Evolutionary conservation across 2,329 filamentous ascomycete species (phyloP), one percentile per base, ranked within the genome.

Genomic region (Pyrenophora teres): DNA sequence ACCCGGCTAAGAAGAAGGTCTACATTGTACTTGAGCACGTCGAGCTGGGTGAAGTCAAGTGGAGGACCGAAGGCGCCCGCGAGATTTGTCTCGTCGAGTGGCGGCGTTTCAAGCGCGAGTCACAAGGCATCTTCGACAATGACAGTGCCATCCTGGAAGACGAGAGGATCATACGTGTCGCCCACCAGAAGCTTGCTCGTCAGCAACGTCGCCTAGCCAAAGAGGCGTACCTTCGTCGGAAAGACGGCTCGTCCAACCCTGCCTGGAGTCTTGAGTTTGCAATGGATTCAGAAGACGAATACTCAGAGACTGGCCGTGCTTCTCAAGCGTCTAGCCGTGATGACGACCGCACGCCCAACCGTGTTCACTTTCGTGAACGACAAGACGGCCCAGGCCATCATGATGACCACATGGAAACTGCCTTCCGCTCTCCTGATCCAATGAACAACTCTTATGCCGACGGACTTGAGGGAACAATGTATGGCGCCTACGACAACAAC

Each of bases 21-120:
- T 99, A 99, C 77, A 93, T 99, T 77, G 90, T 97, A 16, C 82
- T 99, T 37, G 94, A 99, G 74, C 93, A 93, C 74, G 92, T 97
- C 50, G 91, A 97, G 71, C 83, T 93, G 35, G 93, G 94, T 44
- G 94, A 99, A 76, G 90, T 99, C 50, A 83, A 91, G 40, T 99
- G 94, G 94, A 86, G 94, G 47, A 93, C 89, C 71, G 91, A 92
- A 75, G 93, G 91, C 5, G 80, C 92, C 6, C 88, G 87, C 49
- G 89, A 92, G 66, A 89, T 97, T 59, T 90, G 90, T 63, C 80
- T 86, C 27, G 87, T 92, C 65, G 94, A 99, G 72, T 89, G 90
- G 63, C 82, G 86, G 52, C 85, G 92, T 48, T 83, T 94, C 61
- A 88, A 95, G 69, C 84, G 85, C 45, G 88, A 91, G 67, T 83